Percentiles rank a stretch among this genome's conserved stretches.
phyloP scores from a whole-genome alignment of 2,329 filamentous ascomycete species.

The Stemphylium vesicarium region DNA sequence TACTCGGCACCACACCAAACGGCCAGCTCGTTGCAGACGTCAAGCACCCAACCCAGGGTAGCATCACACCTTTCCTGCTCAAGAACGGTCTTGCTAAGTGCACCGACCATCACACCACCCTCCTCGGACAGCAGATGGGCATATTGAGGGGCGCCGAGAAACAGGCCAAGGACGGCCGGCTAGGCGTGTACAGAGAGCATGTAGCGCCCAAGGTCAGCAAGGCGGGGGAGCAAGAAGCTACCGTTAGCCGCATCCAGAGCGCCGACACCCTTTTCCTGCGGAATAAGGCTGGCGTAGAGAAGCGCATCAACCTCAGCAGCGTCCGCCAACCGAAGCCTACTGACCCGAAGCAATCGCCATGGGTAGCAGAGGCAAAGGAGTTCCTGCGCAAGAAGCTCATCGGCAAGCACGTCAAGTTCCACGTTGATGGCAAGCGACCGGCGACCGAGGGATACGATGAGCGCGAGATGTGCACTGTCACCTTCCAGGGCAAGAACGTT shows the following conservation, averaged over 20 bases:
- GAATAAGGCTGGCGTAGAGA: conserved; percentile 83
- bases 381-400: conserved; percentile 93
- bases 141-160: conserved; percentile 85
- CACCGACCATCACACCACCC: conserved; percentile 93
- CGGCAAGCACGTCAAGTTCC: conserved; percentile 91
- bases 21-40: conserved; percentile 88
- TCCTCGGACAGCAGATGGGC: conserved; percentile 89
- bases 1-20: conserved; percentile 88
- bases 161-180: conserved; percentile 75
- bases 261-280: conserved; percentile 89
- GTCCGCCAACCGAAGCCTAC: conserved; percentile 89
- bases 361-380: conserved; percentile 93
- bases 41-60: conserved; percentile 81
- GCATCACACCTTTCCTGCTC: conserved; percentile 89
- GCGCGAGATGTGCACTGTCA: conserved; percentile 90
- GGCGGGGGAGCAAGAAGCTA: conserved; percentile 75
- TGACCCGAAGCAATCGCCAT: conserved; percentile 86
- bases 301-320: conserved; percentile 90
- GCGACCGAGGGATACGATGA: conserved; percentile 91
- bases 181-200: conserved; percentile 82
- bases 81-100: conserved; percentile 89
- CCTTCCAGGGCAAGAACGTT: conserved; percentile 83
- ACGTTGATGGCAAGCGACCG: conserved; percentile 87
- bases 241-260: conserved; percentile 82
- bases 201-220: conserved; percentile 68